Percentiles rank a stretch among this genome's conserved stretches.
These are phyloP conservation scores for Ajuga chamaepitys DNA, from an alignment of 257 asterid genomes.

Conservation along the genomic window DNA sequence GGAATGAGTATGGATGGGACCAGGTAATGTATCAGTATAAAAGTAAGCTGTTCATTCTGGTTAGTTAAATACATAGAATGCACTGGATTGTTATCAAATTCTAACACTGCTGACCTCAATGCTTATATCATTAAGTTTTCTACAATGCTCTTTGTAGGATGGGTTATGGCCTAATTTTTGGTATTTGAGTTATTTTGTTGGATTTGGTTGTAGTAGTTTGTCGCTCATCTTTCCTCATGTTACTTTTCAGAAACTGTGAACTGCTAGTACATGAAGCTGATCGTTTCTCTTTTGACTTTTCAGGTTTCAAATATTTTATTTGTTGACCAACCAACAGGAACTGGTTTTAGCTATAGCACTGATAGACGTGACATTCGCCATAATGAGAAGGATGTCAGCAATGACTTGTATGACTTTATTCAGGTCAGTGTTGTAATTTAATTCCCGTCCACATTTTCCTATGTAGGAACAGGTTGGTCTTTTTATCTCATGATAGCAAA, in stretches of 20 bases:
- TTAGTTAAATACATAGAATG: background rate
- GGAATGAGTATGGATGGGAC: conserved; percentile 81
- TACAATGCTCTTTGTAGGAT: background rate
- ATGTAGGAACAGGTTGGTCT: conserved; percentile 2
- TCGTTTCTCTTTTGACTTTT: conserved; percentile 23
- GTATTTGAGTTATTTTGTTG: background rate
- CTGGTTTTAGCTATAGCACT: conserved; percentile 92
- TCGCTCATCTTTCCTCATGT: background rate
- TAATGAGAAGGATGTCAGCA: conserved; percentile 76
- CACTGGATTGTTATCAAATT: background rate
- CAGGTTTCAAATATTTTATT: conserved; percentile 86
- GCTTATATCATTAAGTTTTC: background rate
- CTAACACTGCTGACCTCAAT: background rate
- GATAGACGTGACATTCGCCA: conserved; percentile 85
- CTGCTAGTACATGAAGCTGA: background rate
- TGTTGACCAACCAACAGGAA: conserved; percentile 97
- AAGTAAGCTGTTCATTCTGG: background rate
- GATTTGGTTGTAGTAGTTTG: background rate
- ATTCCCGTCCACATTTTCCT: background rate
- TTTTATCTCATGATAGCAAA: background rate
- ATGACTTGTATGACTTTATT: conserved; percentile 84
- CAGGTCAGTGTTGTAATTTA: conserved; percentile 49
- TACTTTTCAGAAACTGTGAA: background rate
- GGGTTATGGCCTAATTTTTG: background rate
- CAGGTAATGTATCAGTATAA: conserved; percentile 28